phyloP scores from a whole-genome alignment of 345 rosid genomes.

The Firmiana major region DNA sequence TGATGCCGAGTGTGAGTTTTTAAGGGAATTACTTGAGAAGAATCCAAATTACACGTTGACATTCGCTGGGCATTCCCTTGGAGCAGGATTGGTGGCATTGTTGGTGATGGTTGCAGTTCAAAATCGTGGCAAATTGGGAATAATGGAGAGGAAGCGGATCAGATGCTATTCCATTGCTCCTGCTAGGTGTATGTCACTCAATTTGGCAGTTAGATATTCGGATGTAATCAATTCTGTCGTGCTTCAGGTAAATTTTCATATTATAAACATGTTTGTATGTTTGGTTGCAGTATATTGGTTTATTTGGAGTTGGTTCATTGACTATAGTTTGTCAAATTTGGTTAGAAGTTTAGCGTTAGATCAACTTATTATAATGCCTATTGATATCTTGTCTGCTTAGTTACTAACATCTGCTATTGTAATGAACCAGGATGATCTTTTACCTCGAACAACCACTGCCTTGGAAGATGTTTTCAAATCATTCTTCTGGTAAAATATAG shows the following conservation, averaged over 20 bases:
- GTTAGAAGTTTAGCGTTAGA: neutral
- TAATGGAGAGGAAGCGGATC: conserved; percentile 68
- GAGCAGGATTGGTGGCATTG: conserved; percentile 78
- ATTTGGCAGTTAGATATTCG: conserved; percentile 86
- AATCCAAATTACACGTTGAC: conserved; percentile 69
- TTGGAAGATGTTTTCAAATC: conserved; percentile 79
- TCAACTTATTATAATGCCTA: neutral
- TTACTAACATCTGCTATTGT: conserved; percentile 21
- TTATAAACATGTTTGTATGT: neutral
- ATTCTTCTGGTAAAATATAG: conserved; percentile 71
- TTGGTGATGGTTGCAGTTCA: conserved; percentile 57
- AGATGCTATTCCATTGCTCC: conserved; percentile 92
- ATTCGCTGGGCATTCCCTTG: conserved; percentile 87
- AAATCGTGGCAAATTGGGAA: conserved; percentile 57
- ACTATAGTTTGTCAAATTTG: neutral
- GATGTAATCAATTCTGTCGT: conserved; percentile 83
- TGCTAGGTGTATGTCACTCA: conserved; percentile 81
- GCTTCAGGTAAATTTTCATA: conserved; percentile 55
- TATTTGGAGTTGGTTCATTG: neutral
- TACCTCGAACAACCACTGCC: conserved; percentile 86
- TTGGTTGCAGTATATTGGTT: neutral
- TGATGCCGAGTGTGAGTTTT: conserved; percentile 53
- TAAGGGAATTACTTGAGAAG: conserved; percentile 52
- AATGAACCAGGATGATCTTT: conserved; percentile 81
- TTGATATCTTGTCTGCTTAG: neutral